Conservation (phyloP, 2,329 filamentous ascomycete species). For the Exophiala xenobiotica region DNA sequence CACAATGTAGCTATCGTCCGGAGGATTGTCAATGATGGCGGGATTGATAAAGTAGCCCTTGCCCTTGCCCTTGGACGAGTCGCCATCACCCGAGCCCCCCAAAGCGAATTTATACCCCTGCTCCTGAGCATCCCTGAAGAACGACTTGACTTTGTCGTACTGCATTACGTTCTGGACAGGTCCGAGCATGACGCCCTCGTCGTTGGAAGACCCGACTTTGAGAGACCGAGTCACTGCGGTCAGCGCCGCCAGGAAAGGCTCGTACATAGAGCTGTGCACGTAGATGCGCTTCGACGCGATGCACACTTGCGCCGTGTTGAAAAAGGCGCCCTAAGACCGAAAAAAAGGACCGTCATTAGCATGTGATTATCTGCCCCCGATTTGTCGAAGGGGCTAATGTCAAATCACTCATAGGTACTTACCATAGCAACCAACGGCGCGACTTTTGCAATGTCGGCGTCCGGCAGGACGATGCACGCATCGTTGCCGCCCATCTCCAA, state of each 20-base stretch:
- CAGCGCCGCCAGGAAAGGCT: conserved; percentile 48
- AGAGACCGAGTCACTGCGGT: conserved; percentile 38
- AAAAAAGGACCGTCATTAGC: no score
- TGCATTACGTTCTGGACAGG: conserved; percentile 67
- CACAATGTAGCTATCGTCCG: conserved; percentile 31
- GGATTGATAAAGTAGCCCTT: conserved; percentile 53
- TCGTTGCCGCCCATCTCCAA: conserved; percentile 64
- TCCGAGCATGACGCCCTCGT: conserved; percentile 53
- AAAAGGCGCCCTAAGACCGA: conserved; percentile 51
- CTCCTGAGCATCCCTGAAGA: conserved; percentile 56
- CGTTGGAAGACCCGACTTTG: conserved; percentile 34
- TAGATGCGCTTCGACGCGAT: conserved; percentile 56
- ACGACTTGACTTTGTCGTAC: conserved; percentile 58
- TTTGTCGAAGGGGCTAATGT: background rate
- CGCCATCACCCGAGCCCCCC: conserved; percentile 44
- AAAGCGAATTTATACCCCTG: conserved; percentile 55
- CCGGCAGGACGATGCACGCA: conserved; percentile 56
- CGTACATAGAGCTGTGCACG: conserved; percentile 56
- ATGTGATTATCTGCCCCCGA: background rate
- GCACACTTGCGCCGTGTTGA: conserved; percentile 60
- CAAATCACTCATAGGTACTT: background rate
- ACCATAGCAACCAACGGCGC: conserved; percentile 50
- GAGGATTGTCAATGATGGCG: conserved; percentile 44
- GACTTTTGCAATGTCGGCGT: conserved; percentile 55
- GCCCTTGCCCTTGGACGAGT: no score